These are phyloP conservation scores for Curvularia verruculosa DNA, from an alignment of 2,329 filamentous ascomycete species.

Conservation along the genomic window DNA sequence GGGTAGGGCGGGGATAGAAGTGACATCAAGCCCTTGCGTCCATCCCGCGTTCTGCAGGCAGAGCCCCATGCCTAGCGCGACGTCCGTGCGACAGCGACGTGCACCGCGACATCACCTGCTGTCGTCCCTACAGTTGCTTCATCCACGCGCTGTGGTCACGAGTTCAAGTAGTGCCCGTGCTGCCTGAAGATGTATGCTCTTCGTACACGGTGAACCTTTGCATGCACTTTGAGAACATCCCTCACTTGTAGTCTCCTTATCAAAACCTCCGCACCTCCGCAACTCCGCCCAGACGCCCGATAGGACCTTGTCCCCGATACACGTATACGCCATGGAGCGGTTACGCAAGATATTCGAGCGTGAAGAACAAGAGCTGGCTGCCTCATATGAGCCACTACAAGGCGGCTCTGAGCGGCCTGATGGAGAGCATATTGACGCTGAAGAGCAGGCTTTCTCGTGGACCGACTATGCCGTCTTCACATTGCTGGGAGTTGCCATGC, in stretches of 20 bases:
- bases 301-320: constrained; percentile 7
- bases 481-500: constrained; percentile 87
- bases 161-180: constrained; percentile 11
- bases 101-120: constrained; percentile 23
- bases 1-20: constrained; percentile 20
- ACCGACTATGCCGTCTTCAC: constrained; percentile 85
- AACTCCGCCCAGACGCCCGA: constrained; percentile 11
- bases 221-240: constrained; percentile 9
- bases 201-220: constrained; percentile 2
- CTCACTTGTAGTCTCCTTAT: constrained; percentile 16
- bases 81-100: constrained; percentile 13
- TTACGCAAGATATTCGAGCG: constrained; percentile 41
- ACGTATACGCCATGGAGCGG: constrained; percentile 41
- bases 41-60: constrained; percentile 17
- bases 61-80: constrained; percentile 12
- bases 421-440: constrained; percentile 41
- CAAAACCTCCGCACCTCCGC: constrained; percentile 6
- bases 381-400: constrained; percentile 48
- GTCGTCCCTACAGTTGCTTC: constrained; percentile 10
- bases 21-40: constrained; percentile 17
- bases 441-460: constrained; percentile 71
- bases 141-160: constrained; percentile 28
- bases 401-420: constrained; percentile 45
- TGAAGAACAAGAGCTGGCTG: constrained; percentile 31
- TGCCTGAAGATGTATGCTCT: constrained; percentile 30